A percentile compares a stretch with the other conserved stretches of the same genome.
These are phyloP conservation scores for Sclerotinia sclerotiorum DNA, from an alignment of 2,329 filamentous ascomycete species.

Conservation along the genomic window DNA sequence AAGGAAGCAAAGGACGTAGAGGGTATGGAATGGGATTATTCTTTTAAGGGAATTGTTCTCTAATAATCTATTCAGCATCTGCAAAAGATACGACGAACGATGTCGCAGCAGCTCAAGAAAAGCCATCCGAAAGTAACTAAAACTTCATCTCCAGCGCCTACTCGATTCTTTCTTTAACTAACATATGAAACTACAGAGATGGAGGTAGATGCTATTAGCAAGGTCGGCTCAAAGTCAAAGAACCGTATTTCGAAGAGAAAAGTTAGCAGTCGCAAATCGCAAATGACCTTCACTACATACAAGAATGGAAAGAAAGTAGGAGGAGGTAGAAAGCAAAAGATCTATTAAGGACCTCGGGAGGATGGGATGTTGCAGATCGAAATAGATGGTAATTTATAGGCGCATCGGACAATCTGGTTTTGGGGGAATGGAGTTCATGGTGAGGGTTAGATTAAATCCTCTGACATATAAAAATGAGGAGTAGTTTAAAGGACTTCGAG, in stretches of 20 bases:
- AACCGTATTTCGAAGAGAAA: slow-evolving; percentile 58
- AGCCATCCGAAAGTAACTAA: slow-evolving; percentile 34
- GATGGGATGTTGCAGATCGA: not conserved
- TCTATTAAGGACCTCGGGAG: not conserved
- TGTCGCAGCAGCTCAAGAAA: slow-evolving; percentile 26
- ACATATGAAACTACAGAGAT: slow-evolving; percentile 45
- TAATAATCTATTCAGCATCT: slow-evolving; percentile 28
- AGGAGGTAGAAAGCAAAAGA: slow-evolving; percentile 30
- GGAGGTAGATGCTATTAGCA: slow-evolving; percentile 54
- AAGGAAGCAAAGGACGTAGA: slow-evolving; percentile 35
- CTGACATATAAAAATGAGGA: not conserved
- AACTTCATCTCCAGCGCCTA: not conserved
- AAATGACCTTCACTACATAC: slow-evolving; percentile 61
- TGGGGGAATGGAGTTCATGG: slow-evolving; percentile 25
- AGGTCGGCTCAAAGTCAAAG: slow-evolving; percentile 46
- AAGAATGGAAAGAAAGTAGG: slow-evolving; percentile 51
- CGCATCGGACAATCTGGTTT: slow-evolving; percentile 8
- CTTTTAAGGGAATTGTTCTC: slow-evolving; percentile 11
- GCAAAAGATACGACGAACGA: slow-evolving; percentile 25
- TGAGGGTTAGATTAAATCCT: not conserved
- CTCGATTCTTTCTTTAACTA: slow-evolving; percentile 21
- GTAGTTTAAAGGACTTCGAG: not conserved
- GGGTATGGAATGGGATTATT: not conserved
- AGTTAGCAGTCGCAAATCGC: slow-evolving; percentile 48
- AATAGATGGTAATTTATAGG: slow-evolving; percentile 7